Conservation (phyloP, 768 basidiomycete species). For the Kwoniella botswanensis region DNA sequence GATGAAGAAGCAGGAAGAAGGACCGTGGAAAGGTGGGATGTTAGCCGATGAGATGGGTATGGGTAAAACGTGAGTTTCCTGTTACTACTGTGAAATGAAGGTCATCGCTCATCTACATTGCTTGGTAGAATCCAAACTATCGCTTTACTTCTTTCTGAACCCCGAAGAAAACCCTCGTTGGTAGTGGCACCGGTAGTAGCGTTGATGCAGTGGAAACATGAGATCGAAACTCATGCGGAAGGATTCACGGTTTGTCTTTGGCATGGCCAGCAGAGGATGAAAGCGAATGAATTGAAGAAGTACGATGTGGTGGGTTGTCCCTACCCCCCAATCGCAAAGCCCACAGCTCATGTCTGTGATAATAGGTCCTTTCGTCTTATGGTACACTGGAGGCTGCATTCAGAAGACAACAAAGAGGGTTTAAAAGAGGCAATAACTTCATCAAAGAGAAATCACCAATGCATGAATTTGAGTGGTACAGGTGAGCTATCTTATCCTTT, state of each 20-base stretch:
- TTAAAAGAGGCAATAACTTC: constrained; percentile 80
- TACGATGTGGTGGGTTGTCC: constrained; percentile 73
- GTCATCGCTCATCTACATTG: neutral
- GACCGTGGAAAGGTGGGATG: constrained; percentile 88
- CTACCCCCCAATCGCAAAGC: too few species aligned
- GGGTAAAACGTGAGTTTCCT: constrained; percentile 58
- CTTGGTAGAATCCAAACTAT: constrained; percentile 89
- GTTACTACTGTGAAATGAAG: constrained; percentile 69
- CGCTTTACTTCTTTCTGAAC: constrained; percentile 78
- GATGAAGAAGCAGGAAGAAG: constrained; percentile 92
- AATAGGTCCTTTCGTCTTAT: constrained; percentile 64
- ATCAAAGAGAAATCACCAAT: constrained; percentile 86
- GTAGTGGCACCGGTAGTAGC: constrained; percentile 76
- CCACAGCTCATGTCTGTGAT: constrained; percentile 58
- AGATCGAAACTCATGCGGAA: constrained; percentile 83
- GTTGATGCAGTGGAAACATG: constrained; percentile 86
- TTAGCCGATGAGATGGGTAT: constrained; percentile 75
- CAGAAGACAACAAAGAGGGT: constrained; percentile 89
- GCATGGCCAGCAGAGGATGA: constrained; percentile 80
- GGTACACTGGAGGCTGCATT: constrained; percentile 89
- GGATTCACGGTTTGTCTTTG: constrained; percentile 84
- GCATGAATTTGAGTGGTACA: constrained; percentile 82
- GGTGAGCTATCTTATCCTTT: constrained; percentile 53
- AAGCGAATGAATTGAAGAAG: constrained; percentile 74
- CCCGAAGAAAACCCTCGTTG: constrained; percentile 75